Conservation (phyloP, 768 basidiomycete species). For the Panellus pusillus region DNA sequence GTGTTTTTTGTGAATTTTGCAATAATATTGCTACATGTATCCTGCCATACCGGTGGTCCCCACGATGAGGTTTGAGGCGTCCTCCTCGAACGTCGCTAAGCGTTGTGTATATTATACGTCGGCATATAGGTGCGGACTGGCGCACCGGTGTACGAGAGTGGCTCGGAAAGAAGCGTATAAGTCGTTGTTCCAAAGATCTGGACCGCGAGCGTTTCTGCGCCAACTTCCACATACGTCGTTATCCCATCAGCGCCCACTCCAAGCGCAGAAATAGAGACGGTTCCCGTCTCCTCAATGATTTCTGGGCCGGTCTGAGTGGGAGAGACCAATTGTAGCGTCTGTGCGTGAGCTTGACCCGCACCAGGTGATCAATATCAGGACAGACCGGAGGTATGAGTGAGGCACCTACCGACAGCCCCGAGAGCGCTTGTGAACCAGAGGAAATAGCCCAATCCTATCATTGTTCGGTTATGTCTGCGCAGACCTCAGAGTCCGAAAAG, state of each 20-base stretch:
- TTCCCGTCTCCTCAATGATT: background rate
- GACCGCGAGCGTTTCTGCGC: slow-evolving; percentile 11
- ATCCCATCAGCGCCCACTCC: slow-evolving; percentile 13
- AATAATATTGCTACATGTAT: too few relatives aligned
- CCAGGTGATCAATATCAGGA: background rate
- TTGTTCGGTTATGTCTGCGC: too few relatives aligned
- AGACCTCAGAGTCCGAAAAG: too few relatives aligned
- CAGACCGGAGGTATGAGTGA: too few relatives aligned
- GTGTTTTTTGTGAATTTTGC: too few relatives aligned
- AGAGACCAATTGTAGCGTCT: slow-evolving; percentile 3
- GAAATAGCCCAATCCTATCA: too few relatives aligned
- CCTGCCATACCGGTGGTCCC: too few relatives aligned
- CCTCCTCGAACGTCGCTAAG: slow-evolving; percentile 8
- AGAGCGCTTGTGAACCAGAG: too few relatives aligned
- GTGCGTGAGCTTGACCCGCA: background rate
- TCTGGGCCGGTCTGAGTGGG: background rate
- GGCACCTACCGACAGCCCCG: too few relatives aligned
- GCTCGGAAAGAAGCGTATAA: background rate
- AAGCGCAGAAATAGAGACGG: background rate
- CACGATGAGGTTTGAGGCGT: slow-evolving; percentile 1
- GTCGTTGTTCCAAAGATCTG: slow-evolving; percentile 8
- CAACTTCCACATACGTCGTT: slow-evolving; percentile 8
- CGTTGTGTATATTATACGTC: background rate
- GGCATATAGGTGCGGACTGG: background rate
- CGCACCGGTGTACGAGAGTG: slow-evolving; percentile 8